phyloP scores from a whole-genome alignment of 2,329 filamentous ascomycete species.

The Hysterium pulicare region DNA sequence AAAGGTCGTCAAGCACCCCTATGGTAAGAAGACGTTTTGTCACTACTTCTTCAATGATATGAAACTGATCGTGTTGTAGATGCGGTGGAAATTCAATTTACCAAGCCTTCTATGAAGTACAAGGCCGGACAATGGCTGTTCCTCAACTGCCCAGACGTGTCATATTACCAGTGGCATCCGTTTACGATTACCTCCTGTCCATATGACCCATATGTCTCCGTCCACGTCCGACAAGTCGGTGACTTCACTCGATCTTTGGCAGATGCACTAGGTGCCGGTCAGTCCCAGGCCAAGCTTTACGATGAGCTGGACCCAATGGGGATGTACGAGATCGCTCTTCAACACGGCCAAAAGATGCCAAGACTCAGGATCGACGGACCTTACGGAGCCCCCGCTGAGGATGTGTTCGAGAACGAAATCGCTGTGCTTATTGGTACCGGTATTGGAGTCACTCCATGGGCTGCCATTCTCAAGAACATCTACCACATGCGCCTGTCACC shows the following conservation, averaged over 20 bases:
- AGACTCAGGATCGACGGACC: slow-evolving; percentile 86
- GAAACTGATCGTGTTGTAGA: slow-evolving; percentile 51
- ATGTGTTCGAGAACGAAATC: slow-evolving; percentile 92
- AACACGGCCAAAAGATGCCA: slow-evolving; percentile 92
- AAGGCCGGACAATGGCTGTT: slow-evolving; percentile 99
- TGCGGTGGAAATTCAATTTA: slow-evolving; percentile 95
- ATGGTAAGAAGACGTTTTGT: slow-evolving; percentile 57
- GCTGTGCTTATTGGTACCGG: slow-evolving; percentile 81
- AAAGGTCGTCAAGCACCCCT: slow-evolving; percentile 91
- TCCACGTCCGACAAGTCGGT: slow-evolving; percentile 93
- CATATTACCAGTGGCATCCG: slow-evolving; percentile 91
- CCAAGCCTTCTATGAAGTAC: slow-evolving; percentile 95
- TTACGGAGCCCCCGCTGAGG: slow-evolving; percentile 94
- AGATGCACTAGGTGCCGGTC: slow-evolving; percentile 88
- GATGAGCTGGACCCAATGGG: slow-evolving; percentile 87
- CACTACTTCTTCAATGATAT: background rate
- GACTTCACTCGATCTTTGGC: slow-evolving; percentile 95
- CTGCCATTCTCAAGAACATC: slow-evolving; percentile 90
- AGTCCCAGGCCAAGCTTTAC: slow-evolving; percentile 83
- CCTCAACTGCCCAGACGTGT: slow-evolving; percentile 86
- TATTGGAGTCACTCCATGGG: slow-evolving; percentile 86
- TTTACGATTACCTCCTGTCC: slow-evolving; percentile 99
- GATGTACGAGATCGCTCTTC: slow-evolving; percentile 96
- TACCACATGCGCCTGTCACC: slow-evolving; percentile 91
- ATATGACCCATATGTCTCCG: slow-evolving; percentile 88